Conservation (phyloP, 2,329 filamentous ascomycete species). For the Aspergillus sp. region DNA sequence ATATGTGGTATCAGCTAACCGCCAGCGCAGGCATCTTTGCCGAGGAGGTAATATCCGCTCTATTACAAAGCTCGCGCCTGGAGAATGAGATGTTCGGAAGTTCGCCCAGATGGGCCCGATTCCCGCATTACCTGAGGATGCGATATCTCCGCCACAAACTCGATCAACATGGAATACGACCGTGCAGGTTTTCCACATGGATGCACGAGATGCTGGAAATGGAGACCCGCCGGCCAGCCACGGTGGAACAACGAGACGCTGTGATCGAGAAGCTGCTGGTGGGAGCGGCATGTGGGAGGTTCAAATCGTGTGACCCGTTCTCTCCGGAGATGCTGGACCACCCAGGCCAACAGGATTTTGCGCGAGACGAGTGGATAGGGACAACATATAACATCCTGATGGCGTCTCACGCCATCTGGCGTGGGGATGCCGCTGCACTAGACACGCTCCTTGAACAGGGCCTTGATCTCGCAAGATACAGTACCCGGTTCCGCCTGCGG, state of each 20-base stretch:
- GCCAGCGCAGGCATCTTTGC: neutral
- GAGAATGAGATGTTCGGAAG: neutral
- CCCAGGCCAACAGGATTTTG: too few relatives aligned
- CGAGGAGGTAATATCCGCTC: neutral
- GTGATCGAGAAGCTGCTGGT: too few relatives aligned
- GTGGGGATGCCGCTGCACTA: too few relatives aligned
- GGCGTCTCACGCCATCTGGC: too few relatives aligned
- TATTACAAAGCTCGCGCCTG: neutral
- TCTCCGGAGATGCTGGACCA: too few relatives aligned
- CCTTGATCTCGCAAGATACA: too few relatives aligned
- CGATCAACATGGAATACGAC: neutral
- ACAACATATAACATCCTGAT: too few relatives aligned
- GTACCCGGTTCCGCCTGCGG: too few relatives aligned
- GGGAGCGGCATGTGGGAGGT: too few relatives aligned
- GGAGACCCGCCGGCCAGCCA: neutral
- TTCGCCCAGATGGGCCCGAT: neutral
- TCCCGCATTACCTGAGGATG: neutral
- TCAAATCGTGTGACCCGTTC: too few relatives aligned
- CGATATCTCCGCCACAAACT: neutral
- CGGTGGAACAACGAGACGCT: neutral
- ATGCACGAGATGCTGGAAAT: neutral
- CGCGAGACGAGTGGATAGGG: too few relatives aligned
- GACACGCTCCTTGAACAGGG: too few relatives aligned
- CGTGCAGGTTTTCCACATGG: neutral
- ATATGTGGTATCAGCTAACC: neutral